Evolutionary conservation across 371 early-diverging fungal genomes (phyloP), one percentile per base, ranked within the genome.

Genomic region (Mortierella sp.): DNA sequence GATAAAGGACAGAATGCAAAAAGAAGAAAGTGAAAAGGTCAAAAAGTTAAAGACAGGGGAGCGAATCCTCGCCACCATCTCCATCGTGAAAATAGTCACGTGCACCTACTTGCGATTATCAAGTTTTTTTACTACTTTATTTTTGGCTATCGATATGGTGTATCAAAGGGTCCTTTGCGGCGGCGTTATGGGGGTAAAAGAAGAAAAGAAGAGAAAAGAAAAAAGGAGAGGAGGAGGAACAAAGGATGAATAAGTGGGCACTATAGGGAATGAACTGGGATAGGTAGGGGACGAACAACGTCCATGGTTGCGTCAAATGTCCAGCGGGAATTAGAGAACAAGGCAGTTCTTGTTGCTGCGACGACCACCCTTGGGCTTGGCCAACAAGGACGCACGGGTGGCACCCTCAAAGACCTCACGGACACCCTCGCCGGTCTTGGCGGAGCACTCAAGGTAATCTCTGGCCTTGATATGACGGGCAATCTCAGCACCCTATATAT

Each of bases 401-500:
- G 97, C 97, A 72, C 93, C 91, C 85, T 95, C 96, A 89, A 98
- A 97, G 61, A 98, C 99, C 79, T 98, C 97, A 74, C 92, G 91
- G 68, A 99, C 97, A 77, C 96, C 97, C 61, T 96, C 95, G 73
- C 96, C 95, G 53, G 90, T 91, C 90, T 94, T 95, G 79, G 99
- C 98, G 69, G 95, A 95, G 89, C 99, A 99, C 87, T 99, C 99
- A 78, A 98, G 88, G 90, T 97, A 98, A 83, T 94, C 93, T 88
- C 91, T 91, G 47, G 98, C 98, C 66, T 91, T 90, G 86, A 99
- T 97, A 82, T 91, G 91, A 70, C 92, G 88, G 19, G 98, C 95
- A 55, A 96, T 90, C 58, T 85, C 88, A 64, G 85, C 77, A 71
- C 94, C 96, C 93, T 94, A 85, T 34, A 39, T n/a, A n/a, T n/a